Evolutionary conservation across 2,329 filamentous ascomycete genomes (phyloP), one percentile per base, ranked within the genome.

Genomic region (Exophiala calicioides): DNA sequence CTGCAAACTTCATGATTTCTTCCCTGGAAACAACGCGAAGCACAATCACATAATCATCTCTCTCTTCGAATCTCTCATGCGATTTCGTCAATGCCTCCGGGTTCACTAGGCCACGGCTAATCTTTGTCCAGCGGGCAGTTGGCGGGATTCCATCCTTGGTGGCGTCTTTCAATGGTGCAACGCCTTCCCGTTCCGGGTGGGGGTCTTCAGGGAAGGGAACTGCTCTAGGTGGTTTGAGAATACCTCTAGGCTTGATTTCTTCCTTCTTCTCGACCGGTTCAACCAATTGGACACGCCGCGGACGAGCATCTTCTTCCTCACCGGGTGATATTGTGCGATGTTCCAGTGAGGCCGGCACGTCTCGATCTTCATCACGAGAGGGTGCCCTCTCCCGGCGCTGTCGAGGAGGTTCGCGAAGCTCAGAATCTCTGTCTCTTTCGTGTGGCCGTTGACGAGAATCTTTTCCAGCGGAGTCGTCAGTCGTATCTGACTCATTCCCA

Each of bases 11-110:
- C 67, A 95, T 86, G 45, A 97, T 95, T 62, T 97, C 90, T 58
- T 94, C 88, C 67, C 86, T 88, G 36, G 82, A 87, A 63, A 97
- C 67, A 5, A 96, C 91, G 45, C 90, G 78, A 45, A 97, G 75
- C 2, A 96, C 90, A 65, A 96, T 95, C 49, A 97, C 90, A 66
- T 90, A 94, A 62, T 95, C 90, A 50, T 90, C 81, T n/a, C 90
- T 81, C 59, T 94, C 87, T 68, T 97, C 91, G 58, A 86, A 97
- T 21, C 91, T 79, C 70, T 96, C 90, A 60, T 93, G 87, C n/a
- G 87, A 86, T 52, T 87, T 79, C 47, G 88, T 86, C 35, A 97
- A 71, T 0, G 90, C 90, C 58, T 91, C 86, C 0, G 90, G 90
- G 58, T 94, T 96, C 60, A 97, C 90, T 44, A 95, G 78, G 57